phyloP scores from a whole-genome alignment of 805 yeast species.

The Lipomyces lipofer region DNA sequence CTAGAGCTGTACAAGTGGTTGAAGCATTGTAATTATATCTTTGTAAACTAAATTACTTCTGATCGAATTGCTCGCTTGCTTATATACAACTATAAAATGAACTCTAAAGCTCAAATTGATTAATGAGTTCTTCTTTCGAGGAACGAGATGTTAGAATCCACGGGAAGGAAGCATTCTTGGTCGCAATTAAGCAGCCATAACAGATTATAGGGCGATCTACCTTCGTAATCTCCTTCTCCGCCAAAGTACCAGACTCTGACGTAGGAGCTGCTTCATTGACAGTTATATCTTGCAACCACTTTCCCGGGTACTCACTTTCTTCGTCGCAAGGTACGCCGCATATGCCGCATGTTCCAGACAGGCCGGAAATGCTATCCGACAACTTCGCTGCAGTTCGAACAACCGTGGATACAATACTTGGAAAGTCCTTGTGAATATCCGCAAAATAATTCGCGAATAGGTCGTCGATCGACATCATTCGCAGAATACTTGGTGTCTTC shows the following conservation, averaged over 20 bases:
- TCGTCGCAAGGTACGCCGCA: slow-evolving; percentile 58
- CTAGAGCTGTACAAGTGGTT: no score
- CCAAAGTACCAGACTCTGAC: not conserved
- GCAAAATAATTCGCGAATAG: slow-evolving; percentile 71
- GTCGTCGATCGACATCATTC: slow-evolving; percentile 79
- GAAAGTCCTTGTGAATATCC: slow-evolving; percentile 72
- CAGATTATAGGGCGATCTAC: slow-evolving; percentile 10
- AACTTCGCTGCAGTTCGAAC: slow-evolving; percentile 84
- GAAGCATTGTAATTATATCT: no score
- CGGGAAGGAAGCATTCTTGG: slow-evolving; percentile 39
- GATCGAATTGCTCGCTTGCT: not conserved
- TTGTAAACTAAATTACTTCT: no score
- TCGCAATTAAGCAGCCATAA: slow-evolving; percentile 28
- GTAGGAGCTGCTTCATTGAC: slow-evolving; percentile 51
- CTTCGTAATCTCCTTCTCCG: not conserved
- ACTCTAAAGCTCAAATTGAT: slow-evolving; percentile 52
- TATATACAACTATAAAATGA: not conserved
- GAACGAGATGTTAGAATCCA: slow-evolving; percentile 41
- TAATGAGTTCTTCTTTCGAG: slow-evolving; percentile 44
- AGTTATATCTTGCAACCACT: slow-evolving; percentile 70
- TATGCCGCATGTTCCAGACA: slow-evolving; percentile 49
- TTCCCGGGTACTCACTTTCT: slow-evolving; percentile 50
- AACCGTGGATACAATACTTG: slow-evolving; percentile 89
- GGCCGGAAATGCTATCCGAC: slow-evolving; percentile 31
- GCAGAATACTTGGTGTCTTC: slow-evolving; percentile 49